phyloP scores from a whole-genome alignment of 2,329 filamentous ascomycete genomes.

The Mariannaea elegans region DNA sequence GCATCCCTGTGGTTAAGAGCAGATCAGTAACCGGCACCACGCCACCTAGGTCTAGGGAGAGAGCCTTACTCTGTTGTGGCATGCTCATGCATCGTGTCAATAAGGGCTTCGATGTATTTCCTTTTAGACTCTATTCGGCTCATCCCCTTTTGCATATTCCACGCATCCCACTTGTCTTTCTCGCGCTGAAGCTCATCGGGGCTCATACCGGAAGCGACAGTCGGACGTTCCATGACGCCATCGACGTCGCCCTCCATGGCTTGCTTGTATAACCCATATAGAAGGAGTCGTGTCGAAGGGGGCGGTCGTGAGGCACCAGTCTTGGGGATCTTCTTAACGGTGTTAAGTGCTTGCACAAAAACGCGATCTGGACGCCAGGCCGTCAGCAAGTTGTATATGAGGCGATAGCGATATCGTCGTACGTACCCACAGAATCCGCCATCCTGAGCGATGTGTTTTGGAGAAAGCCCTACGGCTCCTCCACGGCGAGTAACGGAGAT shows the following conservation, averaged over 20 bases:
- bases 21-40: conserved; percentile 28
- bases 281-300: conserved; percentile 81
- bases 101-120: conserved; percentile 90
- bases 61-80: conserved; percentile 78
- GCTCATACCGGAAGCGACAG: conserved; percentile 55
- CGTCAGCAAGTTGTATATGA: conserved; percentile 16
- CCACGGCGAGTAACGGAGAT: conserved; percentile 25
- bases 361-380: conserved; percentile 78
- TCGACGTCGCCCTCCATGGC: conserved; percentile 98
- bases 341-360: conserved; percentile 98
- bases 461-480: conserved; percentile 25
- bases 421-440: conserved; percentile 45
- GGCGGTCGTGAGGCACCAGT: conserved; percentile 91
- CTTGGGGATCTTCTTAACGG: conserved; percentile 95
- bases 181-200: conserved; percentile 66
- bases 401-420: conserved; percentile 1
- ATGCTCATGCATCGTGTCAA: conserved; percentile 96
- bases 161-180: conserved; percentile 87
- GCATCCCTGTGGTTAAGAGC: conserved; percentile 67
- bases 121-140: conserved; percentile 92
- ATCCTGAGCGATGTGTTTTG: conserved; percentile 31
- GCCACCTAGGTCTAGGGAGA: neutral
- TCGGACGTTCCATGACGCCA: conserved; percentile 88
- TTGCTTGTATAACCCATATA: conserved; percentile 99
- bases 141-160: conserved; percentile 86